Evolutionary conservation across 305 asterid genomes (phyloP).

Genomic region (Solanum hybrid): DNA sequence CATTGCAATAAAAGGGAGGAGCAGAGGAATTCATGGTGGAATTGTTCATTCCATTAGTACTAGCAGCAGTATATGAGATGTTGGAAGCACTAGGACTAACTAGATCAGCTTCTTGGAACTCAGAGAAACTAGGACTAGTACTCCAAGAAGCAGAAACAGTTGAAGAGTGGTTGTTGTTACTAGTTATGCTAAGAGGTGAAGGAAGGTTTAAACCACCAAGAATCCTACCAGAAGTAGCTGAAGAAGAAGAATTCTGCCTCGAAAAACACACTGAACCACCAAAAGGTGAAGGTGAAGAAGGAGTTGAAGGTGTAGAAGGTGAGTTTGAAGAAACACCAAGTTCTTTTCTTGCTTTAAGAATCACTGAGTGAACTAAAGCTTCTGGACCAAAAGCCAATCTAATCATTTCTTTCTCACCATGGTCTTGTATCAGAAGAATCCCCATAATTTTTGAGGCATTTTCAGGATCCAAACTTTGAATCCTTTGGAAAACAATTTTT

Average conservation of each 20-base stretch:
- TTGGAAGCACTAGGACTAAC: slow-evolving; percentile 20
- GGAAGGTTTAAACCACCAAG: slow-evolving; percentile 36
- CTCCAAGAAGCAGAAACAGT: slow-evolving; percentile 15
- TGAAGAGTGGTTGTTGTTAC: slow-evolving; percentile 7
- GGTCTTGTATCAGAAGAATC: slow-evolving; percentile 57
- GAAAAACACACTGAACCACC: slow-evolving; percentile 31
- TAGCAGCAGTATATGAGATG: slow-evolving; percentile 1
- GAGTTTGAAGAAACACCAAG: slow-evolving; percentile 37
- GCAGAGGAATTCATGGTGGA: slow-evolving; percentile 46
- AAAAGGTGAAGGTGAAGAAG: slow-evolving; percentile 38
- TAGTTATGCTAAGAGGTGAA: slow-evolving; percentile 50
- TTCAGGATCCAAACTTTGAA: slow-evolving; percentile 58
- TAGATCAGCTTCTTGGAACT: slow-evolving; percentile 25
- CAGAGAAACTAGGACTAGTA: slow-evolving; percentile 19
- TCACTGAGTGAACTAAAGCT: slow-evolving; percentile 40
- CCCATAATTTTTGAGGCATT: slow-evolving; percentile 75
- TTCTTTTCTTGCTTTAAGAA: slow-evolving; percentile 44
- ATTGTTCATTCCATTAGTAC: slow-evolving; percentile 11
- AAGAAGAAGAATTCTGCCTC: slow-evolving; percentile 30
- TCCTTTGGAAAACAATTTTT: slow-evolving; percentile 56
- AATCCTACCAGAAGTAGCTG: slow-evolving; percentile 26
- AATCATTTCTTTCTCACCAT: slow-evolving; percentile 77
- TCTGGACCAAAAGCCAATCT: slow-evolving; percentile 80
- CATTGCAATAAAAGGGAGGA: slow-evolving; percentile 33
- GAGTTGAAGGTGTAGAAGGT: slow-evolving; percentile 41